Base-by-base conservation (phyloP, 2,329 filamentous ascomycete species). In the Aspergillus vadensis region DNA sequence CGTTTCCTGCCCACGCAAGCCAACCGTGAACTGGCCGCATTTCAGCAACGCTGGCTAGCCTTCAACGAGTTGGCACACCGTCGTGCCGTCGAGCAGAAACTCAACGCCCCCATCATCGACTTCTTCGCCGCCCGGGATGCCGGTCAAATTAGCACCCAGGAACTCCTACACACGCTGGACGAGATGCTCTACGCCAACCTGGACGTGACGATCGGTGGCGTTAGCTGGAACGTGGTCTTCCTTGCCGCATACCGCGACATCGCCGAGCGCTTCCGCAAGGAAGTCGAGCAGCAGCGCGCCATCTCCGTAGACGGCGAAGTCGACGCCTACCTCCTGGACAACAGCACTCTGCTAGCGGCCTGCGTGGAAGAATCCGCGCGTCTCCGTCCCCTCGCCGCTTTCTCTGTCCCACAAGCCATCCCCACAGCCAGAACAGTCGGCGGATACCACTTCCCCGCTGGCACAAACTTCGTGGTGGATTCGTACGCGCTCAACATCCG, bases 111-210 rank as follows among this genome's bases (percentile, higher is more conserved):
- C 3, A 62, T 68, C 7, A 36, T 60, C 7, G 17, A 51, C 2
- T 41, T 68, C 27, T 63, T 53, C 48, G 44, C 10, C 1, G 61
- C 66, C 2, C 50, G 59, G 6, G 58, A 61, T 0, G 21, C 66
- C 6, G 71, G 73, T 0, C 32, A 55, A 5, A 67, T 77, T 19
- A 67, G 59, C 1, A 57, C 55, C 12, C 67, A 73, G 5, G 59
- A 78, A 44, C 55, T 77, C 1, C 66, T 77, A 0, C 80, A 81
- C 30, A 82, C 81, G 0, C 64, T 82, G 5, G 79, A 82, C 60
- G 81, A 82, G 65, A 73, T 74, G 47, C 72, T 82, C 0, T 83
- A 76, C 60, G 80, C 78, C 2, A 82, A 82, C 59, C 70, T 82
- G 1, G 81, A 83, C 59, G 80, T 82, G 8, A 80, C 79, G 0